Evolutionary conservation across 2,329 filamentous ascomycete genomes (phyloP).

Genomic region (Dissoconium aciculare): DNA sequence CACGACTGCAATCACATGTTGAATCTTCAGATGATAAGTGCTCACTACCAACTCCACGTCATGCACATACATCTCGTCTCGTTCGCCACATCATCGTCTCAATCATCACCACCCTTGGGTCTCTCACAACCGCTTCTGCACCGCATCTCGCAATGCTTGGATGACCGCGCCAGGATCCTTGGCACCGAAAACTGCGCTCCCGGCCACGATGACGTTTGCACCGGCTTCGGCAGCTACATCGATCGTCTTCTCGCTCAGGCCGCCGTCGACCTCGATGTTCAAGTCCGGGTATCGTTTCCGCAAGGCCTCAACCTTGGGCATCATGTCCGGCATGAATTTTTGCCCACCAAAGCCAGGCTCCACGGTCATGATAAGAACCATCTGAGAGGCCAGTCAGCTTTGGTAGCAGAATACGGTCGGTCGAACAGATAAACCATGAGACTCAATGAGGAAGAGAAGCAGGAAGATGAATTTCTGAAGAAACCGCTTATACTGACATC

Average conservation of each 20-base stretch:
- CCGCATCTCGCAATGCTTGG: conserved; percentile 58
- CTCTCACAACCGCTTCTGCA: conserved; percentile 44
- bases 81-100: too few species aligned
- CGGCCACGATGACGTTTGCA: conserved; percentile 94
- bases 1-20: too few species aligned
- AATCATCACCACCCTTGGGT: conserved; percentile 3
- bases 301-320: conserved; percentile 81
- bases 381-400: too few species aligned
- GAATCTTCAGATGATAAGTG: too few species aligned
- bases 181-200: conserved; percentile 88
- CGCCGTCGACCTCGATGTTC: conserved; percentile 96
- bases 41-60: too few species aligned
- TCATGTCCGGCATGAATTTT: conserved; percentile 93
- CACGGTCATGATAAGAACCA: conserved; percentile 98
- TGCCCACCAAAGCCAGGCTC: conserved; percentile 95
- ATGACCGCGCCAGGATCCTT: conserved; percentile 81
- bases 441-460: not conserved
- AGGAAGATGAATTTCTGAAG: conserved; percentile 1
- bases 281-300: conserved; percentile 74
- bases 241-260: conserved; percentile 74
- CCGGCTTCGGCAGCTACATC: conserved; percentile 89
- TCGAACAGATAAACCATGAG: too few species aligned
- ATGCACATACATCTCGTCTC: too few species aligned
- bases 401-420: too few species aligned
- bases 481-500: conserved; percentile 50